Percentiles rank a stretch among this genome's conserved stretches.
Conservation (phyloP, 1,139 yeast species). For the Suhomyces chickasaworum region DNA sequence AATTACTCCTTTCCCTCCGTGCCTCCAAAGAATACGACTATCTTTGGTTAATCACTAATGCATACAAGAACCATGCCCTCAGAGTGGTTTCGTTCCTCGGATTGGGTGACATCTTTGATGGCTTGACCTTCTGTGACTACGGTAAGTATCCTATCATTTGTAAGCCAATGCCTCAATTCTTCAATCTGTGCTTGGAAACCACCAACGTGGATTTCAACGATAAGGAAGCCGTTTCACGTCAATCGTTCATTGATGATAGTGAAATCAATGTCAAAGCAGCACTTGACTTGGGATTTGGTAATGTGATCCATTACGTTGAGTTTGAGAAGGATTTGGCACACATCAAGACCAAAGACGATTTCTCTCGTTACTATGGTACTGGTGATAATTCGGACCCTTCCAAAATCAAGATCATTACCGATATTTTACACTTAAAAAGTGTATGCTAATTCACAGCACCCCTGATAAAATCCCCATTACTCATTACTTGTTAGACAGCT, state of each 20-base stretch:
- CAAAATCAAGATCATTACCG: constrained; percentile 36
- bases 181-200: constrained; percentile 56
- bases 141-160: constrained; percentile 66
- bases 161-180: constrained; percentile 73
- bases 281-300: constrained; percentile 50
- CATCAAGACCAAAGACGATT: constrained; percentile 33
- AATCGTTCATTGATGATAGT: constrained; percentile 82
- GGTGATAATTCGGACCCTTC: constrained; percentile 29
- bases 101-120: constrained; percentile 87
- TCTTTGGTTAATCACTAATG: constrained; percentile 90
- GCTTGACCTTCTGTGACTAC: constrained; percentile 91
- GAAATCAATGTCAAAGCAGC: constrained; percentile 66
- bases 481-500: background rate
- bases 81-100: constrained; percentile 79
- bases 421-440: constrained; percentile 33
- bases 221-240: constrained; percentile 32
- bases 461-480: background rate
- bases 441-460: background rate
- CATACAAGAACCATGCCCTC: constrained; percentile 85
- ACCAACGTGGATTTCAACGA: constrained; percentile 60
- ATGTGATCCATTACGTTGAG: constrained; percentile 62
- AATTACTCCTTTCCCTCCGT: constrained; percentile 50
- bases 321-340: constrained; percentile 42
- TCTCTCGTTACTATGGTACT: constrained; percentile 36
- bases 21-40: constrained; percentile 35